Evolutionary conservation across 1,284 basidiomycete genomes (phyloP), one percentile per base, ranked within the genome.

Genomic region (Cryptococcus sp.): DNA sequence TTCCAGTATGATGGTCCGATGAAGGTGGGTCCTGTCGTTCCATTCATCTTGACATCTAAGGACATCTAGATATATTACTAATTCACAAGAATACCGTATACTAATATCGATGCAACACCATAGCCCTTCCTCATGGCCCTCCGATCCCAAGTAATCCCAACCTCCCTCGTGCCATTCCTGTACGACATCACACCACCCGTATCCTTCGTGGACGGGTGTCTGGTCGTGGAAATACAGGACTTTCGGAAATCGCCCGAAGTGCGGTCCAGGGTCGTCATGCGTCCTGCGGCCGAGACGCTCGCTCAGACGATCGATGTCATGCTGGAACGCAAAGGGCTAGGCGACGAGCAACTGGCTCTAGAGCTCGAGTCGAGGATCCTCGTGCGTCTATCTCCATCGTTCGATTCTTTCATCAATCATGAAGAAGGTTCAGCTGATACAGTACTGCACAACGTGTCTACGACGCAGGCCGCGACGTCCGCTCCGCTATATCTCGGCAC

Each of bases 171-270:
- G 17, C 77, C 77, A 7, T 72, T 75, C 49, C 65, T 80, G 23
- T 77, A 78, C 68, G 73, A 77, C 54, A 73, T 75, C 51, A 60
- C 68, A 20, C 73, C 76, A 6, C 68, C 71, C 6, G 66, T 79
- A 10, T 71, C 76, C 2, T 76, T 78, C 42, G 73, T 77, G 42
- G 79, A 80, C 54, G 79, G 79, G 15, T 80, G 79, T 57, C 65
- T 79, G 11, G 75, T 80, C 11, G 75, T 80, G 40, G 78, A 80
- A 61, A 61, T 80, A 20, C 76, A 79, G 46, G 79, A 80, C 53
- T 74, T 70, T 45, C 66, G 79, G 27, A 68, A 71, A 48, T 50
- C 49, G 2, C 69, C 72, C 3, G 74, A 72, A 57, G 53, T 61
- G 0, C 59, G 69, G 27, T 69, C 65, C n/a, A 61, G 79, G 15